Evolutionary conservation across 768 basidiomycete genomes (phyloP), one percentile per base, ranked within the genome.

Genomic region (Suillus cothurnatus): DNA sequence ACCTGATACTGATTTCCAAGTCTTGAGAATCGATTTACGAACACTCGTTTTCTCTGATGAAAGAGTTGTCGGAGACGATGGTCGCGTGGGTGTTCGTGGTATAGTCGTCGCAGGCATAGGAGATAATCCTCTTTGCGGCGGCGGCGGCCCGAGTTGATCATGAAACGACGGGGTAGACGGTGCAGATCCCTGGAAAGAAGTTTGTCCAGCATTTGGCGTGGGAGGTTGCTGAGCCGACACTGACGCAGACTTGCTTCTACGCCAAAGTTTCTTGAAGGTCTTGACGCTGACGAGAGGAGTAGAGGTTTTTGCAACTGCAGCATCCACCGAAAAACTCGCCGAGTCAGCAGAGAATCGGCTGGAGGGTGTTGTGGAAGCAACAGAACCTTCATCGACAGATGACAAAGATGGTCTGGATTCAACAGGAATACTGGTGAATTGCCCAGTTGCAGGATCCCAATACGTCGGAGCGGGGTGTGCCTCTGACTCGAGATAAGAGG

Each of bases 301-400:
- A 31, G 68, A 55, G 31, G 66, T 15, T 70, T 76, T 85, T 34
- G 73, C 53, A 64, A 69, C 72, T 19, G 72, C 76, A 41, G 74
- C 78, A 31, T 77, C 76, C 61, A 55, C 56, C n/a, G 61, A 34
- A 26, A 69, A 63, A 52, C 81, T 81, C 4, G 84, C 73, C 0
- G 93, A 94, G 72, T 94, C 93, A 26, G 85, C 79, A 1, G 93
- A 94, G 77, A 95, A 94, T 55, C 93, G 86, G 71, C 90, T 91
- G 6, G 83, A 82, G 28, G 81, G 73, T 23, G 69, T 73, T 61
- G 62, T 70, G 59, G 70, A 72, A 56, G 66, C 34, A 49, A 68
- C 57, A 56, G 74, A 66, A 26, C 62, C 70, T 56, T 69, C 69
- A 47, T 72, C 74, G 39, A 66, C 66, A 49, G 69, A 73, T 52